Conservation (phyloP, 164 flowering plant species). For the Chloranthus sessilifolius region DNA sequence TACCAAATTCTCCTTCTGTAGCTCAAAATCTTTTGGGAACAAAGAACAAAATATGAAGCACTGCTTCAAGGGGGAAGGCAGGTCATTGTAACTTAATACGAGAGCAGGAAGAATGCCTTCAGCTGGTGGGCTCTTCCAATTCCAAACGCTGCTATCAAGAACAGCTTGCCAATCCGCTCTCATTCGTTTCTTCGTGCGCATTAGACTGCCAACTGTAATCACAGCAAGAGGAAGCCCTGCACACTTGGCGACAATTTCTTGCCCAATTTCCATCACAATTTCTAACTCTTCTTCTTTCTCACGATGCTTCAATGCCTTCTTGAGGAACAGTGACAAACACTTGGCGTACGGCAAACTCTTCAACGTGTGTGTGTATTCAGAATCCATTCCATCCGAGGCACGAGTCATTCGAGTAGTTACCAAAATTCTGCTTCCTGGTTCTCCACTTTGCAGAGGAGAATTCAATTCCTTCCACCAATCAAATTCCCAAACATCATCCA, state of each 20-base stretch:
- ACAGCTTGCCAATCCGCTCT: neutral
- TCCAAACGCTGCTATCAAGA: neutral
- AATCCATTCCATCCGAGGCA: neutral
- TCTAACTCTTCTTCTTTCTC: neutral
- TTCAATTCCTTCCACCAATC: neutral
- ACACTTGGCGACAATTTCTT: neutral
- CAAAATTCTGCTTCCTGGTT: neutral
- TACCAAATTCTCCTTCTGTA: neutral
- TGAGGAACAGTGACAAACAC: neutral
- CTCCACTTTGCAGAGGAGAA: neutral
- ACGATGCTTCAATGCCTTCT: neutral
- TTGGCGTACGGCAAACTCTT: neutral
- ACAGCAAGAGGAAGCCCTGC: neutral
- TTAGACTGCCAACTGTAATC: neutral
- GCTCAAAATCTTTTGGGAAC: neutral
- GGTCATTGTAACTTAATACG: neutral
- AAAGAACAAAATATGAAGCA: neutral
- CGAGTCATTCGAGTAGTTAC: neutral
- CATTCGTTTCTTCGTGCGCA: neutral
- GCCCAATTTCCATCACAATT: neutral
- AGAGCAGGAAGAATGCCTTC: neutral
- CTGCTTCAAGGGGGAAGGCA: neutral
- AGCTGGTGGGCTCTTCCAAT: neutral
- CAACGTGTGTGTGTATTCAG: neutral
- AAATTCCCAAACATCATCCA: slow-evolving; percentile 2